Percentiles rank a stretch among this genome's conserved stretches.
Conservation (phyloP, 805 yeast genomes). For the Scheffersomyces lignosus region DNA sequence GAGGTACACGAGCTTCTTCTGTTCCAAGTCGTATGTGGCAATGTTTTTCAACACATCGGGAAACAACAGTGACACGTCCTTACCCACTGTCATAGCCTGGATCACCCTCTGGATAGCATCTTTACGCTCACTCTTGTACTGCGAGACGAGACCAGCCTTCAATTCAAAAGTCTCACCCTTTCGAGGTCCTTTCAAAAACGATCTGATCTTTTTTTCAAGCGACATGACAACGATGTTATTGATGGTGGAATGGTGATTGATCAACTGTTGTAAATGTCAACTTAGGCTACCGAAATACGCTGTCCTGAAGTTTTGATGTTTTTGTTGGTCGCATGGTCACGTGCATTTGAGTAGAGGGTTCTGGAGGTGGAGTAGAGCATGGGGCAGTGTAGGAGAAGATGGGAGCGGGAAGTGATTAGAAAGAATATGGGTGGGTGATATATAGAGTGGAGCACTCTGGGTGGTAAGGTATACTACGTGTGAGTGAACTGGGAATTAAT, state of each 20-base stretch:
- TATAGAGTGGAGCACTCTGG: too few species aligned
- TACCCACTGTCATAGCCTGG: slow-evolving; percentile 97
- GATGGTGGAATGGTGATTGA: neutral
- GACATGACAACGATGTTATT: slow-evolving; percentile 34
- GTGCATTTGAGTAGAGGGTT: too few species aligned
- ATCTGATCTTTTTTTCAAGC: slow-evolving; percentile 44
- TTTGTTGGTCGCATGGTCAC: neutral
- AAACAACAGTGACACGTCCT: slow-evolving; percentile 90
- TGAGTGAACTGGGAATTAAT: too few species aligned
- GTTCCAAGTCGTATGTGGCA: slow-evolving; percentile 95
- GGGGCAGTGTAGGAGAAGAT: too few species aligned
- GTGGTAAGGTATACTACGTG: too few species aligned
- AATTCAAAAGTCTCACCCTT: slow-evolving; percentile 88
- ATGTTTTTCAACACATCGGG: slow-evolving; percentile 96
- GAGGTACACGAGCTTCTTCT: slow-evolving; percentile 91
- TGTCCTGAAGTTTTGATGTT: too few species aligned
- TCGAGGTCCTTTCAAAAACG: slow-evolving; percentile 43
- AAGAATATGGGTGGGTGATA: too few species aligned
- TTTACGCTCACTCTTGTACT: slow-evolving; percentile 90
- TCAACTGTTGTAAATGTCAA: too few species aligned
- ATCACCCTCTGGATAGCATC: slow-evolving; percentile 97
- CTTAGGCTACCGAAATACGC: too few species aligned
- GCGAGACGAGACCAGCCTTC: slow-evolving; percentile 87
- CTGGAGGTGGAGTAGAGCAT: too few species aligned
- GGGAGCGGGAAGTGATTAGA: too few species aligned